Conservation (phyloP, 1,139 yeast genomes). For the Nakaseomyces delphensis region DNA sequence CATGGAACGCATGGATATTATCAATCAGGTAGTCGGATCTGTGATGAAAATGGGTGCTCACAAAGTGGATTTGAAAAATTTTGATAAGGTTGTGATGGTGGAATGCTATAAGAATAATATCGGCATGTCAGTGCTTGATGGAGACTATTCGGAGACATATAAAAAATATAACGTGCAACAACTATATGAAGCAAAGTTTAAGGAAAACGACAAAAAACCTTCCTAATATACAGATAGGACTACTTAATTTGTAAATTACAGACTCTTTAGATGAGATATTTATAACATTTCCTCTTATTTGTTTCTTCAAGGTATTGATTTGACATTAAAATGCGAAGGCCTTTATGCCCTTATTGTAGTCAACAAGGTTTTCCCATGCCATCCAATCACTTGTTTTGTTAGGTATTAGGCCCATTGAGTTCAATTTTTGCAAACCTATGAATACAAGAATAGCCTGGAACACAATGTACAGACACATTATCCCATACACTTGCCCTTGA, state of each 20-base stretch:
- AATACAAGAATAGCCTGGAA: conserved; percentile 59
- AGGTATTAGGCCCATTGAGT: conserved; percentile 86
- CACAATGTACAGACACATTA: conserved; percentile 43
- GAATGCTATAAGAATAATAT: conserved; percentile 81
- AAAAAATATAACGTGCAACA: conserved; percentile 54
- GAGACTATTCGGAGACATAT: conserved; percentile 41
- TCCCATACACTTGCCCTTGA: conserved; percentile 37
- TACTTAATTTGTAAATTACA: background rate
- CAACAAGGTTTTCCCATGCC: conserved; percentile 59
- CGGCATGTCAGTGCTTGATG: conserved; percentile 71
- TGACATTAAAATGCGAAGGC: conserved; percentile 21
- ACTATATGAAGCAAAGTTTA: conserved; percentile 43
- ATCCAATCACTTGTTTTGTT: conserved; percentile 86
- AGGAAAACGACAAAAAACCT: conserved; percentile 13
- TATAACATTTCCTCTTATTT: no score
- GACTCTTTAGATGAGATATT: background rate
- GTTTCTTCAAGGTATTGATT: no score
- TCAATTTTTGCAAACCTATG: conserved; percentile 78
- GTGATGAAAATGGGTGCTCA: conserved; percentile 52
- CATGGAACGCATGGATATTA: conserved; percentile 59
- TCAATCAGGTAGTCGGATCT: conserved; percentile 57
- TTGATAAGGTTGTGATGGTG: conserved; percentile 69
- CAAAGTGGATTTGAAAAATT: conserved; percentile 69
- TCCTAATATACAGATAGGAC: conserved; percentile 5
- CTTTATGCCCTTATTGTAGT: conserved; percentile 16